Evolutionary conservation across 2,329 filamentous ascomycete genomes (phyloP).

Genomic region (Periconia sp.): DNA sequence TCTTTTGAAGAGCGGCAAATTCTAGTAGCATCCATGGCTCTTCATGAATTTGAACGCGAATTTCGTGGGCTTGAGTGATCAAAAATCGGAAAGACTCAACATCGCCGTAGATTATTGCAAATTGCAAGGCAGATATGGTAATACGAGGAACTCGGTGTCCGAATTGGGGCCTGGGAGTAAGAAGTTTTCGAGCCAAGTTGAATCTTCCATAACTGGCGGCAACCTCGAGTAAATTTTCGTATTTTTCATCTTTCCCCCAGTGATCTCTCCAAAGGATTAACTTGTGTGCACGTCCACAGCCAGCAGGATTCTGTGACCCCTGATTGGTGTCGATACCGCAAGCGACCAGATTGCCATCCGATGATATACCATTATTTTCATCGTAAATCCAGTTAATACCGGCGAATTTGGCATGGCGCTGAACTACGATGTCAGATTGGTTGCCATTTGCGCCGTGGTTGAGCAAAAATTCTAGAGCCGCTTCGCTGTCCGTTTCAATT

Average conservation of each 20-base stretch:
- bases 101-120: neutral
- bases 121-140: neutral
- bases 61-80: neutral
- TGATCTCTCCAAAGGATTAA: too few relatives aligned
- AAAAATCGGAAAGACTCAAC: neutral
- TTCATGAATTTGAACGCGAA: neutral
- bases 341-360: too few relatives aligned
- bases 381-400: too few relatives aligned
- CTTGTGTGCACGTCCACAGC: too few relatives aligned
- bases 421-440: neutral
- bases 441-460: neutral
- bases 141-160: neutral
- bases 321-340: too few relatives aligned
- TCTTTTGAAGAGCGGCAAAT: neutral
- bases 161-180: neutral
- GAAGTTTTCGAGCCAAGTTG: neutral
- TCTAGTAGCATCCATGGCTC: constrained; percentile 8
- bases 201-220: neutral
- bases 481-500: neutral
- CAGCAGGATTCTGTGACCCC: too few relatives aligned
- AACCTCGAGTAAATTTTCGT: neutral
- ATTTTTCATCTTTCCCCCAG: too few relatives aligned
- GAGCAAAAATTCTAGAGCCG: neutral
- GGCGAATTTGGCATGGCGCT: too few relatives aligned
- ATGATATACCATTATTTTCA: too few relatives aligned